These are phyloP conservation scores for Ustilago lituana DNA, from an alignment of 1,284 basidiomycete genomes.

Conservation along the genomic window DNA sequence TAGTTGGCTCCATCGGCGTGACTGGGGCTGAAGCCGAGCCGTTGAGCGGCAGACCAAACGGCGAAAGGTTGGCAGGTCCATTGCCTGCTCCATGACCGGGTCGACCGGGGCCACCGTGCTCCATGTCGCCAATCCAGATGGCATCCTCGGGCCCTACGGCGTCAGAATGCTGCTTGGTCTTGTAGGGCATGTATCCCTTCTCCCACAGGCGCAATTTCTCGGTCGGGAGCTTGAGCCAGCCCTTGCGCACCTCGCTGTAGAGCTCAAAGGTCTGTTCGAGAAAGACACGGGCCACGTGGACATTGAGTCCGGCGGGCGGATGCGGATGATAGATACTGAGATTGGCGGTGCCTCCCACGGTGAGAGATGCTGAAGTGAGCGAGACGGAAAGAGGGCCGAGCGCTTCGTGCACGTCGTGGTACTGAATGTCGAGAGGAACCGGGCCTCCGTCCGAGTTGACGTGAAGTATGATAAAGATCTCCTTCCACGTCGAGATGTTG, in stretches of 20 bases:
- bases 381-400: conserved; percentile 60
- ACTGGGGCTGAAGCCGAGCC: conserved; percentile 44
- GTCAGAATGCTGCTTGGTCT: conserved; percentile 51
- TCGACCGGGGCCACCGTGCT: conserved; percentile 40
- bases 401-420: conserved; percentile 63
- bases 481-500: conserved; percentile 56
- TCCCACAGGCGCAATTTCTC: conserved; percentile 66
- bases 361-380: conserved; percentile 60
- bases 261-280: conserved; percentile 65
- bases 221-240: conserved; percentile 58
- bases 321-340: conserved; percentile 60
- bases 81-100: conserved; percentile 44
- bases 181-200: conserved; percentile 63
- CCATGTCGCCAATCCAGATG: conserved; percentile 54
- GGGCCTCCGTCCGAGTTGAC: conserved; percentile 61
- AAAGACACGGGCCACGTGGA: conserved; percentile 62
- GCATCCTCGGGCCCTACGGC: conserved; percentile 41
- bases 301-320: conserved; percentile 60
- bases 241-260: conserved; percentile 53
- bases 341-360: conserved; percentile 62
- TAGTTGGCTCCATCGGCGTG: conserved; percentile 46
- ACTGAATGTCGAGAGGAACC: conserved; percentile 62
- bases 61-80: conserved; percentile 44
- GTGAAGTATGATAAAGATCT: conserved; percentile 64
- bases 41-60: conserved; percentile 49